Conservation (phyloP, 1,284 basidiomycete species). For the Boletus chippewaensis region DNA sequence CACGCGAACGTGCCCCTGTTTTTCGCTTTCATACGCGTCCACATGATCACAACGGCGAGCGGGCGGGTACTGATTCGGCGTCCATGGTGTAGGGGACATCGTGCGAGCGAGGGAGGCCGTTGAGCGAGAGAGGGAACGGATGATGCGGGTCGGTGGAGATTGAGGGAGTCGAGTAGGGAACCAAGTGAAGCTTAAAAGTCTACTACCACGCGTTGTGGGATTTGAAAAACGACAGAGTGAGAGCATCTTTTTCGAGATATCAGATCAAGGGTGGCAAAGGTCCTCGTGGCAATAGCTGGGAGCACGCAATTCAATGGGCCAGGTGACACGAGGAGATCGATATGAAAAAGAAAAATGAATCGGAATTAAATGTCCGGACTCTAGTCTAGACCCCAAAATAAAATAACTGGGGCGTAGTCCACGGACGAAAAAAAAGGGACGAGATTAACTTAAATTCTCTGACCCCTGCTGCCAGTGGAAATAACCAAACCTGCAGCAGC, state of each 20-base stretch:
- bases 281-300: conserved; percentile 11
- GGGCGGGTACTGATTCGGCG: conserved; percentile 49
- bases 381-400: not conserved
- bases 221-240: conserved; percentile 10
- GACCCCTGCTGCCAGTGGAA: too few relatives aligned
- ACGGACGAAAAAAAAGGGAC: too few relatives aligned
- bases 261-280: conserved; percentile 30
- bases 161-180: conserved; percentile 11
- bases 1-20: conserved; percentile 53
- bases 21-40: conserved; percentile 63
- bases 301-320: conserved; percentile 2
- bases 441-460: too few relatives aligned
- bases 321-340: conserved; percentile 17
- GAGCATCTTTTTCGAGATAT: conserved; percentile 20
- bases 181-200: conserved; percentile 16
- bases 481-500: not conserved
- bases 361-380: not conserved
- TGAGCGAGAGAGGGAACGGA: conserved; percentile 22
- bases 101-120: conserved; percentile 3
- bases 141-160: conserved; percentile 10
- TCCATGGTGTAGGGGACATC: conserved; percentile 36
- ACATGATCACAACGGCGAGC: conserved; percentile 59
- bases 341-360: conserved; percentile 9
- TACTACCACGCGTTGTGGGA: conserved; percentile 23
- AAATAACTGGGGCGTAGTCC: not conserved